A percentile compares a stretch with the other conserved stretches of the same genome.
Evolutionary conservation across 768 basidiomycete species (phyloP).

Genomic region (Dioszegia aurantiaca): DNA sequence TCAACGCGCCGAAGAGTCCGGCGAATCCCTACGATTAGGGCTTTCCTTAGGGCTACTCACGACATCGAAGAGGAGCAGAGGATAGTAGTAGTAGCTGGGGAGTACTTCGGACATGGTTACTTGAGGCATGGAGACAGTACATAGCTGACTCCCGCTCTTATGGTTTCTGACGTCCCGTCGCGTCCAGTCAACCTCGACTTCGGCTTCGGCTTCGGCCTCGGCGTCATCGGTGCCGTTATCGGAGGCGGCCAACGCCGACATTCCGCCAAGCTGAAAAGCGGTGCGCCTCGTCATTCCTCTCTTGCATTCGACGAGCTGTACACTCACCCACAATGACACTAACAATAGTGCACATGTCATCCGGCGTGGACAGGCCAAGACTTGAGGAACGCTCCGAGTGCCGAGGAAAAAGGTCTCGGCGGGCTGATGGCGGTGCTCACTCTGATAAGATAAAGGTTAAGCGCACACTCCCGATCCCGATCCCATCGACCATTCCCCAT

Average conservation of each 20-base stretch:
- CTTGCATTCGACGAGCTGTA: too few species aligned
- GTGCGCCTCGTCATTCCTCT: too few species aligned
- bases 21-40: neutral
- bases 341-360: too few species aligned
- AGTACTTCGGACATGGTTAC: neutral
- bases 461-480: neutral
- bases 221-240: neutral
- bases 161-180: neutral
- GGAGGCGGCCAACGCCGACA: neutral
- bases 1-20: neutral
- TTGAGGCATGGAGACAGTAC: neutral
- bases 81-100: neutral
- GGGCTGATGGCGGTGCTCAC: too few species aligned
- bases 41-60: neutral
- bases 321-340: too few species aligned
- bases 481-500: neutral
- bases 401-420: too few species aligned
- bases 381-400: too few species aligned
- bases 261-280: neutral
- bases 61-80: neutral
- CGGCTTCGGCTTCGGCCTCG: neutral
- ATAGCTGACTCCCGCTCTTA: neutral
- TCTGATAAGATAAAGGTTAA: too few species aligned
- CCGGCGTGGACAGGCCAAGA: too few species aligned
- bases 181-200: too few species aligned